A percentile compares a stretch with the other conserved stretches of the same genome.
Evolutionary conservation across 1,139 yeast genomes (phyloP).

Genomic region (Diutina rugosa): DNA sequence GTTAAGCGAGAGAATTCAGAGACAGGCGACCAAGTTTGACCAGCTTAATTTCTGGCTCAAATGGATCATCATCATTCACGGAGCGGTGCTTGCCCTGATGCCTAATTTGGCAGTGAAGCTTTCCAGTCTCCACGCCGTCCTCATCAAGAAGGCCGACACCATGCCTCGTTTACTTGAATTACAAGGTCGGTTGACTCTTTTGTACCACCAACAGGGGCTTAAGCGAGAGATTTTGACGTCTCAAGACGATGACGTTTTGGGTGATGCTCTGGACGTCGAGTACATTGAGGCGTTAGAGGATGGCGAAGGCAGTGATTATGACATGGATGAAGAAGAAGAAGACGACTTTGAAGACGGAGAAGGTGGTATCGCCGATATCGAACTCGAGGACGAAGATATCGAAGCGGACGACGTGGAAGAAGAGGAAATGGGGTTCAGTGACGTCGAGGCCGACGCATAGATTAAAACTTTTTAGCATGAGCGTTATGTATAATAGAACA

Average conservation of each 20-base stretch:
- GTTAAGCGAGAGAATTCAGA: conserved; percentile 71
- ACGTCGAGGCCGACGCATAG: conserved; percentile 20
- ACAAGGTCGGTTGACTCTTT: conserved; percentile 67
- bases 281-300: conserved; percentile 30
- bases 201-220: conserved; percentile 57
- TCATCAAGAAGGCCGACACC: conserved; percentile 61
- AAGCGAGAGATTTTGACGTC: conserved; percentile 38
- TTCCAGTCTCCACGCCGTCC: conserved; percentile 65
- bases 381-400: conserved; percentile 9
- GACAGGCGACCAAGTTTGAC: conserved; percentile 52
- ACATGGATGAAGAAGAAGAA: conserved; percentile 7
- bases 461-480: conserved; percentile 8
- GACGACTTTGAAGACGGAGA: conserved; percentile 12
- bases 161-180: conserved; percentile 71
- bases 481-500: too few relatives aligned
- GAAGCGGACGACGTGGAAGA: conserved; percentile 11
- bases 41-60: conserved; percentile 82
- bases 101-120: conserved; percentile 60
- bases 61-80: conserved; percentile 87
- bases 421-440: conserved; percentile 15
- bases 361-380: conserved; percentile 9
- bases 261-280: conserved; percentile 21
- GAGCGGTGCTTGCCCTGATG: conserved; percentile 57
- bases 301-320: conserved; percentile 10
- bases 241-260: conserved; percentile 6